Evolutionary conservation across 2,329 filamentous ascomycete species (phyloP).

Genomic region (Zarea fungicola): DNA sequence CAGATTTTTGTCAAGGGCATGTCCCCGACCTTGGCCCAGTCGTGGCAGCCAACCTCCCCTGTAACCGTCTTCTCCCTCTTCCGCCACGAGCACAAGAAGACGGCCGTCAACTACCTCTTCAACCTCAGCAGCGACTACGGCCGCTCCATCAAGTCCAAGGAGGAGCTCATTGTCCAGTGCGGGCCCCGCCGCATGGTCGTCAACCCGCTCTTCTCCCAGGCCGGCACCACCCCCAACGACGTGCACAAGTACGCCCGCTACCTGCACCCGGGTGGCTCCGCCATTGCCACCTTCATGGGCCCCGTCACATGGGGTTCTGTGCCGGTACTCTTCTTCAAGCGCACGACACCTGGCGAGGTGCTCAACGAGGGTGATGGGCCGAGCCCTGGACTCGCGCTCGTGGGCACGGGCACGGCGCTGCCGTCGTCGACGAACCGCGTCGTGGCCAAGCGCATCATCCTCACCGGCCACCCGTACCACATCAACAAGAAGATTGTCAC

Average conservation of each 20-base stretch:
- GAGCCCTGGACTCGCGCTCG: conserved; percentile 58
- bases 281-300: conserved; percentile 83
- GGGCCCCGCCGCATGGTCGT: conserved; percentile 81
- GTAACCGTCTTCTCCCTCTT: conserved; percentile 79
- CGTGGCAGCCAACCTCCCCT: conserved; percentile 49
- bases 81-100: conserved; percentile 91
- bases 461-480: conserved; percentile 96
- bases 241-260: conserved; percentile 96
- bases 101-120: conserved; percentile 83
- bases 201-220: conserved; percentile 84
- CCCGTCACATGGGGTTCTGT: conserved; percentile 92
- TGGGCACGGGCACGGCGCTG: conserved; percentile 83
- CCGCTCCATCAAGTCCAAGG: conserved; percentile 80
- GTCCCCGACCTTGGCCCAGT: conserved; percentile 36
- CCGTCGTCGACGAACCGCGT: conserved; percentile 72
- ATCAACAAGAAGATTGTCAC: conserved; percentile 98
- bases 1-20: conserved; percentile 64
- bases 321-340: conserved; percentile 82
- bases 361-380: conserved; percentile 38
- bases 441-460: conserved; percentile 86
- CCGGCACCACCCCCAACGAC: conserved; percentile 89
- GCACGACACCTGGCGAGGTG: conserved; percentile 39
- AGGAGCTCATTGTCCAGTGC: conserved; percentile 86
- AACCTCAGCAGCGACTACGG: conserved; percentile 74
- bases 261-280: conserved; percentile 83